Percentiles rank a stretch among this genome's conserved stretches.
Conservation (phyloP, 176 grass and related monocot species). For the Bonia amplexicaulis region DNA sequence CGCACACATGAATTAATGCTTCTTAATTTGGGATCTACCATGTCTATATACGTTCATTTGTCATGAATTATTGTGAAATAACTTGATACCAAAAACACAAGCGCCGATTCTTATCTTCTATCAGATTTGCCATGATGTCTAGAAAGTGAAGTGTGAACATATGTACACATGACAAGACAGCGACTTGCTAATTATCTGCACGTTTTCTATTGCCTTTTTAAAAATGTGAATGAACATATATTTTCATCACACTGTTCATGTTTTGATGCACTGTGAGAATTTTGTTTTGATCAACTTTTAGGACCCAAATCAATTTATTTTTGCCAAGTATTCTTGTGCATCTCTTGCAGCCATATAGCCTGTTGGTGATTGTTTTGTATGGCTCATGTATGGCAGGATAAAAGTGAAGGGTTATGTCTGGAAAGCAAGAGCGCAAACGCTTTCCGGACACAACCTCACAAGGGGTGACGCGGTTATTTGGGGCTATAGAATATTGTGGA, state of each 20-base stretch:
- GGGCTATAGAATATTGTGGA: too few relatives aligned
- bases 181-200: neutral
- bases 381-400: too few relatives aligned
- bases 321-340: neutral
- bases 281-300: neutral
- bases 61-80: neutral
- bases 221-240: neutral
- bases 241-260: neutral
- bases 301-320: neutral
- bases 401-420: too few relatives aligned
- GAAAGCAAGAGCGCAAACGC: too few relatives aligned
- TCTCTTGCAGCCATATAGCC: neutral
- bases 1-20: neutral
- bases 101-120: neutral
- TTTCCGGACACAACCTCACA: too few relatives aligned
- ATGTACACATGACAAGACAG: neutral
- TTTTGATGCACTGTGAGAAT: neutral
- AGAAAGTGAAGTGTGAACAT: conserved; percentile 39
- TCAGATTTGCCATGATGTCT: neutral
- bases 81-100: neutral
- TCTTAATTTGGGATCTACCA: neutral
- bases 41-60: neutral
- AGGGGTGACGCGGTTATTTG: too few relatives aligned
- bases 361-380: too few relatives aligned
- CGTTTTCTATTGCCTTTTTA: neutral